phyloP scores from a whole-genome alignment of 805 yeast genomes.

The Isabelozyma gotoi region DNA sequence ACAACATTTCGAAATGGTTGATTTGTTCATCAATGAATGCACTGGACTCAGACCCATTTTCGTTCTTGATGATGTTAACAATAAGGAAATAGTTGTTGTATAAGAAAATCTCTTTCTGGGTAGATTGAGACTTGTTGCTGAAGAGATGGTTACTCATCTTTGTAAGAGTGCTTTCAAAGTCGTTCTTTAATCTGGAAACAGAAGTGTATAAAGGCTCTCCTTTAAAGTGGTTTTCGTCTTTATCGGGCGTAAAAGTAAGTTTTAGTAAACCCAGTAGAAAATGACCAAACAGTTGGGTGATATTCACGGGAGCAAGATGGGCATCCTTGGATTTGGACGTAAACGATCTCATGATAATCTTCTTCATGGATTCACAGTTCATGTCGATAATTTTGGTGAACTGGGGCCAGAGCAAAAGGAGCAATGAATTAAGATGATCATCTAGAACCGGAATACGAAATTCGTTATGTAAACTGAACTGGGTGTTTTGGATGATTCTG shows the following conservation, averaged over 20 bases:
- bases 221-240: constrained; percentile 21
- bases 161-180: constrained; percentile 76
- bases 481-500: constrained; percentile 64
- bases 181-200: constrained; percentile 68
- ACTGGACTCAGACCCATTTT: constrained; percentile 19
- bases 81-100: constrained; percentile 70
- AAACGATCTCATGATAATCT: constrained; percentile 34
- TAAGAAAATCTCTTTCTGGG: constrained; percentile 66
- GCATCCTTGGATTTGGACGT: constrained; percentile 15
- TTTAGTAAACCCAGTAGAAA: constrained; percentile 69
- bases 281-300: constrained; percentile 80
- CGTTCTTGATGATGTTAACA: constrained; percentile 51
- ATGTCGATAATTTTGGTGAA: constrained; percentile 75
- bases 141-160: constrained; percentile 54
- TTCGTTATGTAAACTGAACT: constrained; percentile 64
- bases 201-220: constrained; percentile 76
- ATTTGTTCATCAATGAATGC: constrained; percentile 35
- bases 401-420: constrained; percentile 80
- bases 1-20: constrained; percentile 37
- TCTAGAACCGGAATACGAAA: constrained; percentile 66
- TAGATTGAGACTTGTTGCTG: constrained; percentile 33
- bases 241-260: constrained; percentile 34
- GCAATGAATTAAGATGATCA: constrained; percentile 64
- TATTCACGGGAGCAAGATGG: constrained; percentile 45
- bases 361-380: constrained; percentile 72